A percentile compares a stretch with the other conserved stretches of the same genome.
These are phyloP conservation scores for Fusarium abutilonis DNA, from an alignment of 2,329 filamentous ascomycete species.

Conservation along the genomic window DNA sequence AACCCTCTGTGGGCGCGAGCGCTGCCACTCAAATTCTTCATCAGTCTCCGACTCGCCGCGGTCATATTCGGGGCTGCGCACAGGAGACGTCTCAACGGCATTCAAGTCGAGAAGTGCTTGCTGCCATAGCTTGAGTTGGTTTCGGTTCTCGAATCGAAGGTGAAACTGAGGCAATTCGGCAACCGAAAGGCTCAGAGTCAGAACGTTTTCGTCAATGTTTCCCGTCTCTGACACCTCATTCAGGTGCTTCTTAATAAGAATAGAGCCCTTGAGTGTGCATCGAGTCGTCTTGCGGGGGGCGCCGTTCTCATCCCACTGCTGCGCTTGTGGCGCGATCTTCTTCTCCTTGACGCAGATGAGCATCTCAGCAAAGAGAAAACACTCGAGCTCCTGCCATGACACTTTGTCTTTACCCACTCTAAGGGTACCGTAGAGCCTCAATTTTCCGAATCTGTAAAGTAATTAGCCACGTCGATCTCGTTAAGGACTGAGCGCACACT, in stretches of 20 bases:
- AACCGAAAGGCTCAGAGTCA: conserved; percentile 91
- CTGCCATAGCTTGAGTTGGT: conserved; percentile 90
- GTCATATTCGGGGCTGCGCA: conserved; percentile 81
- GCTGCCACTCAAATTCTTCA: conserved; percentile 83
- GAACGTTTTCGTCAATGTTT: conserved; percentile 77
- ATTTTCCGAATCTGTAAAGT: conserved; percentile 80
- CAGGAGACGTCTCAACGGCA: conserved; percentile 69
- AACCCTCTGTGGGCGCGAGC: conserved; percentile 71
- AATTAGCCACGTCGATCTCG: conserved; percentile 19
- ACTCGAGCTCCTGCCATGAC: conserved; percentile 97
- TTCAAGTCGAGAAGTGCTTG: conserved; percentile 87
- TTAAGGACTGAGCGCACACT: background rate
- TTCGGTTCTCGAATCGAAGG: conserved; percentile 84
- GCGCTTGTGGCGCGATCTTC: conserved; percentile 67
- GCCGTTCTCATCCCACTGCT: conserved; percentile 73
- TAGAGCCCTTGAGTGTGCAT: conserved; percentile 95
- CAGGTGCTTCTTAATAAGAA: conserved; percentile 96
- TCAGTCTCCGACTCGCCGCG: conserved; percentile 83
- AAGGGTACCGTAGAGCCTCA: conserved; percentile 88
- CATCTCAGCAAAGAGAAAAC: conserved; percentile 98
- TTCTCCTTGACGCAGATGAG: conserved; percentile 99
- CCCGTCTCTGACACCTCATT: conserved; percentile 83
- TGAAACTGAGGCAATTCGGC: conserved; percentile 93
- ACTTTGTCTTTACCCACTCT: conserved; percentile 95
- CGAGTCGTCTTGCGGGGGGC: conserved; percentile 72